Percentiles rank a stretch among this genome's conserved stretches.
Evolutionary conservation across 257 asterid genomes (phyloP).

Genomic region (Solanum sitiens): DNA sequence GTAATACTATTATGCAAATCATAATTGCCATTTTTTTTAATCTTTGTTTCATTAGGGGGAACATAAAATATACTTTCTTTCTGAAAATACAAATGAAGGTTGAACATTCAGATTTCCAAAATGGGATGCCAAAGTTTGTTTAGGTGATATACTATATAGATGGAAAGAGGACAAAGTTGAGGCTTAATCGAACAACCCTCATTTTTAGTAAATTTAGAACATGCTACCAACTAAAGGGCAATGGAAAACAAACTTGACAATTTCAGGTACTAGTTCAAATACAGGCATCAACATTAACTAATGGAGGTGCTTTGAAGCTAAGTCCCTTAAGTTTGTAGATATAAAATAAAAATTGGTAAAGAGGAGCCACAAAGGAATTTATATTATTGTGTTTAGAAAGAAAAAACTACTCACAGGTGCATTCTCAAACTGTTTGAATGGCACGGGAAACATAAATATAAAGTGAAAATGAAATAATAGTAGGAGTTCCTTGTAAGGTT

Average conservation of each 20-base stretch:
- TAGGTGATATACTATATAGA: neutral
- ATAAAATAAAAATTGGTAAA: neutral
- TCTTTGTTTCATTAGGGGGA: neutral
- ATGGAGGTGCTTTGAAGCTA: neutral
- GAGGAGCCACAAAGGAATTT: neutral
- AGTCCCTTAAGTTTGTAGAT: neutral
- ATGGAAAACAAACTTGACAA: neutral
- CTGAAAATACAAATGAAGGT: neutral
- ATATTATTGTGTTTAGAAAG: neutral
- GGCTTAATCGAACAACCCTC: neutral
- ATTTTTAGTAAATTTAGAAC: neutral
- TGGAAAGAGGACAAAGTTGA: neutral
- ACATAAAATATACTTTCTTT: neutral
- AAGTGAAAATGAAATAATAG: neutral
- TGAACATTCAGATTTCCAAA: neutral
- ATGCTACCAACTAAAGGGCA: neutral
- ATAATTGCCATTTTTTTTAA: neutral
- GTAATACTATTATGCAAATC: neutral
- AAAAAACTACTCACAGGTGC: neutral
- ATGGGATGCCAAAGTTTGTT: neutral
- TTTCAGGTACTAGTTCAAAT: neutral
- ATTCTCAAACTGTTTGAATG: neutral
- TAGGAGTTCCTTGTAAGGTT: neutral
- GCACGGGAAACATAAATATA: neutral
- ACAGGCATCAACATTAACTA: neutral